Conservation (phyloP, 1,284 basidiomycete species). For the Pyrrhoderma noxium region DNA sequence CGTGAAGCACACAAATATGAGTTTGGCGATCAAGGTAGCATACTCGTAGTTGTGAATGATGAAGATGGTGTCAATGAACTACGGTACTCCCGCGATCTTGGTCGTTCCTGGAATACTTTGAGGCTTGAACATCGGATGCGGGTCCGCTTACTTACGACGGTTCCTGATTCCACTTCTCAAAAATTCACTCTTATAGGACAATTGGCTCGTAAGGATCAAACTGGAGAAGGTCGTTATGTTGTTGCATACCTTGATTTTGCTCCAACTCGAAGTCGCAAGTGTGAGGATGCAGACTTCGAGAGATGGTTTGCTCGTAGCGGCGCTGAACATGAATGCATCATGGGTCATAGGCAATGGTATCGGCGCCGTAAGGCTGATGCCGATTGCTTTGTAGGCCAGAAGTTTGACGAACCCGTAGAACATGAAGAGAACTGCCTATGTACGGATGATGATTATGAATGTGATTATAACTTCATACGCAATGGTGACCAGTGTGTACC, state of each 20-base stretch:
- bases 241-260: constrained; percentile 84
- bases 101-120: constrained; percentile 71
- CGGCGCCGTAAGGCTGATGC: constrained; percentile 76
- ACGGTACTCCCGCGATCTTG: constrained; percentile 82
- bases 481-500: constrained; percentile 70
- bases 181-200: constrained; percentile 85
- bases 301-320: constrained; percentile 76
- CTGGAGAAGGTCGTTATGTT: constrained; percentile 57
- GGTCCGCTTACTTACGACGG: constrained; percentile 72
- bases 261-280: constrained; percentile 61
- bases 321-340: constrained; percentile 72
- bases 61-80: constrained; percentile 74
- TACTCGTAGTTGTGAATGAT: constrained; percentile 83
- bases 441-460: constrained; percentile 87
- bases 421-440: constrained; percentile 84
- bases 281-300: constrained; percentile 73
- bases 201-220: constrained; percentile 58
- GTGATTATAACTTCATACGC: constrained; percentile 85
- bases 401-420: constrained; percentile 80
- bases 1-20: constrained; percentile 88
- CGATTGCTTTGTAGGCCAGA: constrained; percentile 88
- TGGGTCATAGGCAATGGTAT: constrained; percentile 99
- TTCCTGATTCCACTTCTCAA: constrained; percentile 90
- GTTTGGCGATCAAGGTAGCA: constrained; percentile 86
- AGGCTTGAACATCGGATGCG: constrained; percentile 67